Base-by-base conservation (phyloP, 1,284 basidiomycete genomes). In the Meripilus lineatus region DNA sequence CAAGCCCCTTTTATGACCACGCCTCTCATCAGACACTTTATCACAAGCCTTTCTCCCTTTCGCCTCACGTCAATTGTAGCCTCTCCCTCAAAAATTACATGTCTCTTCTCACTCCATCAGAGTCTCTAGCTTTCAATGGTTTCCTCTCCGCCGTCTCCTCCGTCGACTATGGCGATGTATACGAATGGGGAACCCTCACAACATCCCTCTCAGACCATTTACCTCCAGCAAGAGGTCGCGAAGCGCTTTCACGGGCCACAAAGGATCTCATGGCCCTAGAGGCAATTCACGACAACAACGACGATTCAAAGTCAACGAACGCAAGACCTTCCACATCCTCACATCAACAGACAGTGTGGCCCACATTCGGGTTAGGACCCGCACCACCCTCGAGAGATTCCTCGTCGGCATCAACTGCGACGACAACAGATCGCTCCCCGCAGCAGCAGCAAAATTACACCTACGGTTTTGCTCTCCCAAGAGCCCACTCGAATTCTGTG, bases 201-300 rank as follows among this genome's bases (percentile, higher is more conserved):
- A 53, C 57, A 18, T 45, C 47, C 21, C 45, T 66, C 52, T 52
- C 59, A 11, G 56, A 60, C 22, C 54, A 58, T 42, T 57, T 66
- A 43, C 59, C 58, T 44, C 58, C 60, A 28, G 54, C 58, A 39
- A 58, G 64, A 45, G 63, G 64, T 51, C 77, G 68, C 44, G 76
- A 85, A 45, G 77, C 79, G 8, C 70, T 88, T 46, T 64, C 78
- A 38, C 83, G 81, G 58, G 84, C 84, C 0, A 88, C 84, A 0
- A 85, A 83, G 60, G 79, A 82, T 58, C 72, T 84, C 42, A 81
- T 84, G 73, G 66, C 77, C 10, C 67, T 83, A 40, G 77, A 80
- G 40, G 21, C 40, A 6, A 36, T 42, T 15, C 38, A 14, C n/a
- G 33, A 41, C 4, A 25, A n/a, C n/a, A n/a, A n/a, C n/a, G 28